Evolutionary conservation across 1,139 yeast species (phyloP).

Genomic region (Tardiomyces blankii): DNA sequence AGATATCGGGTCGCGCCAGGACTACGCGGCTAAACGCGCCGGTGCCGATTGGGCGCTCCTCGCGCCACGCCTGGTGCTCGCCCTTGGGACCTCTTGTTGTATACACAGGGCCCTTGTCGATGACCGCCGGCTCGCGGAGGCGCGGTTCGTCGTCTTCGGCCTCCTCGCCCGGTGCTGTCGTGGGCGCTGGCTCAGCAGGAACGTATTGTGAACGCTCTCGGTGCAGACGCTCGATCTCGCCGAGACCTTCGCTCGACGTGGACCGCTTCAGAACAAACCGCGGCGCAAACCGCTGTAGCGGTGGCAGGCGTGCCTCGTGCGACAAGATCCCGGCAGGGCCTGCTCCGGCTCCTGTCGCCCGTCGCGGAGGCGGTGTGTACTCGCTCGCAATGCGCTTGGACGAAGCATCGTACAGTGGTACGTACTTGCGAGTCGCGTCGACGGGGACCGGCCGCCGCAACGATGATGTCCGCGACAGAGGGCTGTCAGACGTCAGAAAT

Average conservation of each 20-base stretch:
- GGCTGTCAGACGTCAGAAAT: too few species aligned
- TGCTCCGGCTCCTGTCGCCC: background rate
- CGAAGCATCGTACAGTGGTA: background rate
- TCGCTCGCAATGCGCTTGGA: background rate
- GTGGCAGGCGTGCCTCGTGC: background rate
- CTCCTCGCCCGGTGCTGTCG: too few species aligned
- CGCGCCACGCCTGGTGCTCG: conserved; percentile 19
- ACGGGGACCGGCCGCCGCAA: background rate
- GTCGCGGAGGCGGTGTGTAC: background rate
- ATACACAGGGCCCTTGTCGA: background rate
- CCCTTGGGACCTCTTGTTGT: background rate
- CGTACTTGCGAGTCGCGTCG: background rate
- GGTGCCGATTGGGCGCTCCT: conserved; percentile 25
- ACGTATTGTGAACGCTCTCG: background rate
- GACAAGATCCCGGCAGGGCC: background rate
- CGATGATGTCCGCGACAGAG: background rate
- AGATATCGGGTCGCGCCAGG: conserved; percentile 20
- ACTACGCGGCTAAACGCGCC: conserved; percentile 32
- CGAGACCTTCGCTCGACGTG: background rate
- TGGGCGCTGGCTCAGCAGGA: background rate
- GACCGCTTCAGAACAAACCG: background rate
- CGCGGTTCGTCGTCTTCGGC: background rate
- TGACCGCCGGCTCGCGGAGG: background rate
- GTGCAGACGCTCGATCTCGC: background rate
- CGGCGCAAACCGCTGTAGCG: background rate